These are phyloP conservation scores for Glycyrrhiza uralensis DNA, from an alignment of 306 rosid species.

Conservation along the genomic window DNA sequence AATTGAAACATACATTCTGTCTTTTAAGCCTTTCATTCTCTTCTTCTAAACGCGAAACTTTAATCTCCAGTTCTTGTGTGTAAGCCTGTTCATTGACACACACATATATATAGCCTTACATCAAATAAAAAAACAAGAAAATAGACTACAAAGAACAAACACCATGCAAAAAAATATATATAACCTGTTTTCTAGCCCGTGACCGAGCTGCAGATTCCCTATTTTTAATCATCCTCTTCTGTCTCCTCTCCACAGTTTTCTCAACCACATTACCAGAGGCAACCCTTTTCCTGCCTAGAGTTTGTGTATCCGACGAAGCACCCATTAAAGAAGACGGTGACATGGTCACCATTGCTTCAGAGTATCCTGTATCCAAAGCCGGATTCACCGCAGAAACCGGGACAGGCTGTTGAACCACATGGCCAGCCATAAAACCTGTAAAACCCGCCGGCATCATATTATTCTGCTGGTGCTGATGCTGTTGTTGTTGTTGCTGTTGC, in stretches of 20 bases:
- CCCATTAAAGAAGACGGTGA: constrained; percentile 72
- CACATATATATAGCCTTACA: constrained; percentile 9
- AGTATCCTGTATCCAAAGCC: constrained; percentile 59
- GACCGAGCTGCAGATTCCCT: constrained; percentile 99
- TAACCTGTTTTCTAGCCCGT: constrained; percentile 94
- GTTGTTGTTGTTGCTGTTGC: constrained; percentile 34
- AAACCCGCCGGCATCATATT: constrained; percentile 59
- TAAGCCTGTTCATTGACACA: constrained; percentile 65
- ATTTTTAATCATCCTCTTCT: constrained; percentile 96
- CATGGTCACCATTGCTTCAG: constrained; percentile 52
- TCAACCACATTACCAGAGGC: constrained; percentile 65
- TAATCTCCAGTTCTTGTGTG: constrained; percentile 87
- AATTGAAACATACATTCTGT: constrained; percentile 56
- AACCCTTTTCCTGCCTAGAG: constrained; percentile 73
- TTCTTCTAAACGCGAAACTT: constrained; percentile 83
- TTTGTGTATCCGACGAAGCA: constrained; percentile 63
- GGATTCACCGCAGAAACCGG: constrained; percentile 35
- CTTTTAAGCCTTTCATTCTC: constrained; percentile 90
- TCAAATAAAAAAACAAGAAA: background rate
- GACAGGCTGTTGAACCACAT: constrained; percentile 51
- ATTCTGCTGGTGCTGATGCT: constrained; percentile 50
- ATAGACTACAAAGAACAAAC: background rate
- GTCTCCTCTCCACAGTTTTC: constrained; percentile 90
- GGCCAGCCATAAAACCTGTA: constrained; percentile 58
- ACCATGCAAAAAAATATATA: background rate